phyloP scores from a whole-genome alignment of 441 rosid species.

The Adansonia grandidieri region DNA sequence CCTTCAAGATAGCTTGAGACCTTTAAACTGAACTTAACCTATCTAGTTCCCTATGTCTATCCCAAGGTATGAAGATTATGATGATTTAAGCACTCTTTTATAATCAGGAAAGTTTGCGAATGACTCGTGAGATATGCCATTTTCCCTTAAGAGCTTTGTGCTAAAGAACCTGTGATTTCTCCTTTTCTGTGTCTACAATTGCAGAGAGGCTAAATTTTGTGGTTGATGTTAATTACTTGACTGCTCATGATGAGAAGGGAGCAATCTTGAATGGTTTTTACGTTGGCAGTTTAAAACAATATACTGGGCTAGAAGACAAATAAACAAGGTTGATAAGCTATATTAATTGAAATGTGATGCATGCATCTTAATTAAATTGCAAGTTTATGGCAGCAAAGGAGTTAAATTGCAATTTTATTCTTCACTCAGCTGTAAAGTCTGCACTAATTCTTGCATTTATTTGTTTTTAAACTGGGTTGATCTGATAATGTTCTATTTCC shows the following conservation, averaged over 20 bases:
- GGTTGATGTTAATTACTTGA: background rate
- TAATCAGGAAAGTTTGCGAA: background rate
- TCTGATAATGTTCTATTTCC: background rate
- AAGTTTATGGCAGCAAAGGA: background rate
- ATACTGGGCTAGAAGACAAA: background rate
- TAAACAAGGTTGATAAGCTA: background rate
- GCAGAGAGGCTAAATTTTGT: background rate
- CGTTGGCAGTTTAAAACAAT: background rate
- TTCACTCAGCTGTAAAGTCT: background rate
- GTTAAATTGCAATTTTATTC: background rate
- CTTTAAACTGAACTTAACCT: background rate
- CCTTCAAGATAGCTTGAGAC: background rate
- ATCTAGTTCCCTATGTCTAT: background rate
- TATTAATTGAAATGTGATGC: slow-evolving; percentile 6
- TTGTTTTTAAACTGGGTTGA: background rate
- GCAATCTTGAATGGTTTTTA: background rate
- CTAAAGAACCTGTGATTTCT: background rate
- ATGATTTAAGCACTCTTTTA: background rate
- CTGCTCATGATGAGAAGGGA: slow-evolving; percentile 13
- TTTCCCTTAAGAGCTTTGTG: background rate
- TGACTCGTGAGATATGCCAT: background rate
- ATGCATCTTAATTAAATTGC: background rate
- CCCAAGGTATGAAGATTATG: too few relatives aligned
- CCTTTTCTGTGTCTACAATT: background rate
- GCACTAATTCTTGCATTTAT: background rate